Percentiles rank a stretch among this genome's conserved stretches.
Conservation (phyloP, 495 filamentous ascomycete species). For the Opeltia flavorubescens region DNA sequence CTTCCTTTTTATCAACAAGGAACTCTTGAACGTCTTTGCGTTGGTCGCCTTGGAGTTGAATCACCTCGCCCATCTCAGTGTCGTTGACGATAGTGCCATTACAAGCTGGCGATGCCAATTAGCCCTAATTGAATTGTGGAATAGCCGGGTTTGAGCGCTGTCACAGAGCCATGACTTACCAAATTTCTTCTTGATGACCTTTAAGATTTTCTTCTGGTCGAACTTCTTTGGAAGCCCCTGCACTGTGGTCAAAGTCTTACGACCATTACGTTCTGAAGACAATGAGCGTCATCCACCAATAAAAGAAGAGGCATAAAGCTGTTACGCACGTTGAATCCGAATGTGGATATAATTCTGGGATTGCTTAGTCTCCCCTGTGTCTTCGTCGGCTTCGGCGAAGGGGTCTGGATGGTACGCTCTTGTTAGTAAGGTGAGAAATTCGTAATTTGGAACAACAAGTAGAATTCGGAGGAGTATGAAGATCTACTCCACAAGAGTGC, state of each 20-base stretch:
- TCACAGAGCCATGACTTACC: constrained; percentile 40
- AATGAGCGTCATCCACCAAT: neutral
- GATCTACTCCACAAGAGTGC: constrained; percentile 1
- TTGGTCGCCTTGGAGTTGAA: constrained; percentile 97
- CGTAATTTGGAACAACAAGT: too few relatives aligned
- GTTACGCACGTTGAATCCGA: constrained; percentile 89
- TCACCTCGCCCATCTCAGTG: constrained; percentile 98
- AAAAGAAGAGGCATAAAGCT: constrained; percentile 16
- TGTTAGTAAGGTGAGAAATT: too few relatives aligned
- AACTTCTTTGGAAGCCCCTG: constrained; percentile 97
- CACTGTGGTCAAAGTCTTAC: constrained; percentile 98
- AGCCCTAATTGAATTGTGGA: too few relatives aligned
- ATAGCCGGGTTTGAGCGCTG: constrained; percentile 1
- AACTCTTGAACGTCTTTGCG: constrained; percentile 98
- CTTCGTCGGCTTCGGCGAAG: constrained; percentile 99
- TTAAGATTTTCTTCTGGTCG: constrained; percentile 98
- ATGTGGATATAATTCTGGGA: constrained; percentile 99
- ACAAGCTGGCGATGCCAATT: constrained; percentile 80
- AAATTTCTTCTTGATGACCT: constrained; percentile 99
- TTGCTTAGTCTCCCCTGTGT: constrained; percentile 81
- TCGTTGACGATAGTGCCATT: constrained; percentile 99
- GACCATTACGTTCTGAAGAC: constrained; percentile 92
- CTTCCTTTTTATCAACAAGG: constrained; percentile 86
- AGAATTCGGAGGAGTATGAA: constrained; percentile 98
- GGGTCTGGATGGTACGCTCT: too few relatives aligned